These are phyloP conservation scores for Acacia crassicarpa DNA, from an alignment of 306 rosid genomes.

Conservation along the genomic window DNA sequence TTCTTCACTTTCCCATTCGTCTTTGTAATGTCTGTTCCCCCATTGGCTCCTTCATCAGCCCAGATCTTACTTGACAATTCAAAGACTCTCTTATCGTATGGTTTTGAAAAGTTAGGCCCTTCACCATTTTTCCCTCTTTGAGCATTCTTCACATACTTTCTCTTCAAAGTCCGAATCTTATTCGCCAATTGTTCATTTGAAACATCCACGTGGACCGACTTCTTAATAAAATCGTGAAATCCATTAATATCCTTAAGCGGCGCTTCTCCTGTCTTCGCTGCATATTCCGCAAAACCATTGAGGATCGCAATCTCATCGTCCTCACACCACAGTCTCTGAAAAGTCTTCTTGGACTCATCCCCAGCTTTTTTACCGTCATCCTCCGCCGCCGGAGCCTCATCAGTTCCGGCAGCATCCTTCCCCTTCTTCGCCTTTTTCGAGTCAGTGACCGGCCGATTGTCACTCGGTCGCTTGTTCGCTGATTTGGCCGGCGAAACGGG, in stretches of 20 bases:
- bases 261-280: conserved; percentile 34
- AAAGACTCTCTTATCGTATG: conserved; percentile 41
- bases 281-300: conserved; percentile 45
- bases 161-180: conserved; percentile 62
- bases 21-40: conserved; percentile 27
- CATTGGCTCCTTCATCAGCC: conserved; percentile 36
- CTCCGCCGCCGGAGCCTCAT: conserved; percentile 22
- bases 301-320: conserved; percentile 56
- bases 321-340: conserved; percentile 61
- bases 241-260: conserved; percentile 33
- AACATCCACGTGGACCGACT: conserved; percentile 45
- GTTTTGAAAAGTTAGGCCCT: conserved; percentile 29
- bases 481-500: conserved; percentile 32
- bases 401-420: neutral
- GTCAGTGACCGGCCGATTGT: neutral
- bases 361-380: conserved; percentile 41
- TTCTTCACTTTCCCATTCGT: conserved; percentile 30
- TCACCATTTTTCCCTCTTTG: conserved; percentile 38
- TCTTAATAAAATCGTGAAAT: conserved; percentile 51
- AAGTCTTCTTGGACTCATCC: conserved; percentile 42
- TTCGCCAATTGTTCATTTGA: conserved; percentile 40
- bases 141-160: conserved; percentile 40
- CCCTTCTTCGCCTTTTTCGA: conserved; percentile 44
- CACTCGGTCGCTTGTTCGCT: conserved; percentile 36
- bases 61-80: conserved; percentile 64